Evolutionary conservation across 148 eudicot species (phyloP).

Genomic region (Chenopodium formosanum): DNA sequence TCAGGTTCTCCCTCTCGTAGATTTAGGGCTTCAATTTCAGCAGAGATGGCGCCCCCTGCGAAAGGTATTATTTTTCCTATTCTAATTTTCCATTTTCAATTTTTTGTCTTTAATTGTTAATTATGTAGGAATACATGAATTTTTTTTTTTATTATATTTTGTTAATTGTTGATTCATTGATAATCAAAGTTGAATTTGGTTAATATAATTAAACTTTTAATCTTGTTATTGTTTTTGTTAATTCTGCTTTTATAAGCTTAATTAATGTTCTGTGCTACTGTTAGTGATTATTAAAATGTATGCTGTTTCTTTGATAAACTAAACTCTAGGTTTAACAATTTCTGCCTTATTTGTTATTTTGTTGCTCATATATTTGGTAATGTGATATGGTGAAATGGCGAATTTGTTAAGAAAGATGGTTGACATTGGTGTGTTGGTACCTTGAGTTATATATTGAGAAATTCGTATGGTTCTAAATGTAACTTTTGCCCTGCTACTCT

Average conservation of each 20-base stretch:
- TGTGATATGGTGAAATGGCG: neutral
- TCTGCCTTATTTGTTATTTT: no score
- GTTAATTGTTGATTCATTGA: neutral
- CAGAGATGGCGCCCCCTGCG: constrained; percentile 34
- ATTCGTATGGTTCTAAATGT: neutral
- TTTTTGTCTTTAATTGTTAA: neutral
- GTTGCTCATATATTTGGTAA: neutral
- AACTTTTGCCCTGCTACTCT: neutral
- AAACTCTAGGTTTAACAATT: no score
- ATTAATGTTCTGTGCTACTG: no score
- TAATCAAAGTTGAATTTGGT: neutral
- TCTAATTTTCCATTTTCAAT: neutral
- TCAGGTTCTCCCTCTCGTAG: constrained; percentile 7
- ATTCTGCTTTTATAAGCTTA: no score
- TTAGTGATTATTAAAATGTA: no score
- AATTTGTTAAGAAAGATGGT: neutral
- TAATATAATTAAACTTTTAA: no score
- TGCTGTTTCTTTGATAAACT: no score
- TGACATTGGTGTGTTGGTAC: neutral
- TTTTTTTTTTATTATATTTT: neutral
- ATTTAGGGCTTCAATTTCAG: neutral
- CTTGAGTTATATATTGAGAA: neutral
- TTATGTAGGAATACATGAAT: neutral
- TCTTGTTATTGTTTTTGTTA: no score
- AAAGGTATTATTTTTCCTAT: constrained; percentile 22